These are phyloP conservation scores for Collybia nuda DNA, from an alignment of 768 basidiomycete genomes.

Conservation along the genomic window DNA sequence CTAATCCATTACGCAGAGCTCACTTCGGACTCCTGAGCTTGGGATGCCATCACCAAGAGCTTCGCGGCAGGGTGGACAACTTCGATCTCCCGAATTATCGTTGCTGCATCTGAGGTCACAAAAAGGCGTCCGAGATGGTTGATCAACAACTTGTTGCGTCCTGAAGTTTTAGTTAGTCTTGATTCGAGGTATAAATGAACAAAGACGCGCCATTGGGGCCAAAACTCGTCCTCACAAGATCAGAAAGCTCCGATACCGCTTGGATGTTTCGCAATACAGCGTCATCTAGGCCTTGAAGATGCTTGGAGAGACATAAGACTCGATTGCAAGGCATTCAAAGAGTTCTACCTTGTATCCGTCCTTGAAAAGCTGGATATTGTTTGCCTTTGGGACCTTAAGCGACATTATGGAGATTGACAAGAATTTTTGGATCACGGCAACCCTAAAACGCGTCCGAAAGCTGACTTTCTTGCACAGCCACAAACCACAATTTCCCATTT, in stretches of 20 bases:
- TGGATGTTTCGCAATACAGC: conserved; percentile 96
- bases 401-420: conserved; percentile 56
- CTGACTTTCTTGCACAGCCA: conserved; percentile 21
- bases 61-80: conserved; percentile 99
- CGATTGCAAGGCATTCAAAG: neutral
- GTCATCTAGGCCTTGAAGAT: conserved; percentile 90
- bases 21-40: conserved; percentile 94
- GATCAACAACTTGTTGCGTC: conserved; percentile 96
- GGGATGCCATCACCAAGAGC: conserved; percentile 97
- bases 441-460: conserved; percentile 17
- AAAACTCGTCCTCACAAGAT: conserved; percentile 95
- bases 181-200: neutral
- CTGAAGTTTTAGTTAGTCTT: conserved; percentile 34
- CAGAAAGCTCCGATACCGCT: conserved; percentile 91
- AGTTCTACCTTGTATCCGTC: conserved; percentile 86
- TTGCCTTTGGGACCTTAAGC: conserved; percentile 89
- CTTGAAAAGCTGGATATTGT: conserved; percentile 91
- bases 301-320: conserved; percentile 35
- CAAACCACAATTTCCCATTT: neutral
- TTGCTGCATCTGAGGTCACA: conserved; percentile 98
- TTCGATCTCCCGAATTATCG: conserved; percentile 96
- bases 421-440: conserved; percentile 7
- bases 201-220: conserved; percentile 84
- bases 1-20: conserved; percentile 17
- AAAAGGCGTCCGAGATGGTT: conserved; percentile 96